phyloP scores from a whole-genome alignment of 345 rosid genomes.

The Eucalyptus marginata region DNA sequence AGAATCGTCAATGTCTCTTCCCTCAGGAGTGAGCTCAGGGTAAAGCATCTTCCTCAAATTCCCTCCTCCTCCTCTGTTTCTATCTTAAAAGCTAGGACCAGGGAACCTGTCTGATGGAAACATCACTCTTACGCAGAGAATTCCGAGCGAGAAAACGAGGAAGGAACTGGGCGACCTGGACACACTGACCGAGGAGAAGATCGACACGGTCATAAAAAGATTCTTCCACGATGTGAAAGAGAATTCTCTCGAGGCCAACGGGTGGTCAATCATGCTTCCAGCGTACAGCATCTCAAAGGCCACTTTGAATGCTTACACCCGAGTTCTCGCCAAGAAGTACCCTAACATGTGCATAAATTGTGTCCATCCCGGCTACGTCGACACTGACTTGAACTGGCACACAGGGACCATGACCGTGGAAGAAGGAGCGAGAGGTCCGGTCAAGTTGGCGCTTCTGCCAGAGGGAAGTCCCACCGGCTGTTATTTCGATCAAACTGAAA shows the following conservation, averaged over 20 bases:
- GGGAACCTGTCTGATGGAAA: neutral
- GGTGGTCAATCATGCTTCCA: constrained; percentile 48
- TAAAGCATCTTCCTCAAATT: neutral
- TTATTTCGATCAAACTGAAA: constrained; percentile 31
- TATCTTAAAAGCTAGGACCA: neutral
- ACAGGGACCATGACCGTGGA: constrained; percentile 23
- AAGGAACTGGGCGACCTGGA: constrained; percentile 26
- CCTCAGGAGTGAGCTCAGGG: constrained; percentile 29
- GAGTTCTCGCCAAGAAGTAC: constrained; percentile 32
- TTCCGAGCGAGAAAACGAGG: constrained; percentile 11
- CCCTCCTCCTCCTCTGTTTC: neutral
- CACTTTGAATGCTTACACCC: constrained; percentile 39
- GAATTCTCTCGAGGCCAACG: constrained; percentile 24
- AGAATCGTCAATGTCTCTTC: constrained; percentile 42
- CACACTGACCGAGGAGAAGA: constrained; percentile 21
- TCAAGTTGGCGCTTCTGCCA: constrained; percentile 39
- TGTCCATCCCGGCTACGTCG: constrained; percentile 43
- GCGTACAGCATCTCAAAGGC: constrained; percentile 43
- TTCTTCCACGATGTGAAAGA: constrained; percentile 24
- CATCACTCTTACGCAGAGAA: constrained; percentile 14
- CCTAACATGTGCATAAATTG: constrained; percentile 35
- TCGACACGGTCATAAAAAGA: constrained; percentile 15
- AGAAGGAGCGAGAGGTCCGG: constrained; percentile 35
- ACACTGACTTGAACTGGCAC: constrained; percentile 37
- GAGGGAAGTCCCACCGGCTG: constrained; percentile 32